Evolutionary conservation across 2,329 filamentous ascomycete species (phyloP), one percentile per base, ranked within the genome.

Genomic region (Magnaporthiopsis poae): DNA sequence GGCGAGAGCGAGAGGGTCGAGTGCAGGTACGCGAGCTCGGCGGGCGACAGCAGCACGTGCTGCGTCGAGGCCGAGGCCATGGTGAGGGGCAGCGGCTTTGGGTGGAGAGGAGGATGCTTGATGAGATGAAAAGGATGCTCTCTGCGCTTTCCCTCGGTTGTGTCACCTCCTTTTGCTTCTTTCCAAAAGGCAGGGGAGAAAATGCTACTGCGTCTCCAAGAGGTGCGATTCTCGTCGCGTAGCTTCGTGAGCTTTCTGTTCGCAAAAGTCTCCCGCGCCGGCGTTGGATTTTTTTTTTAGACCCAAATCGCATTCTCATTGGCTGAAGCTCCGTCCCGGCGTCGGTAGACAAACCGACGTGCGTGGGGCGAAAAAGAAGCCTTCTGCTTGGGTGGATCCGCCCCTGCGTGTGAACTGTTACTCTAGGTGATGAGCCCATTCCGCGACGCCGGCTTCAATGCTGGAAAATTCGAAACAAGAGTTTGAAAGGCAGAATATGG

Each of bases 11-110:
- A 85, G 74, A 99, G 91, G 7, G 94, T 93, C 70, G 86, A 87
- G 82, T 96, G 92, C 65, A 98, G 87, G 81, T 97, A 99, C 72
- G 93, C 92, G 73, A 99, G 90, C 81, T 99, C 95, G 74, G 95
- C 92, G 63, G 95, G 94, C 66, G 93, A 97, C 77, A 98, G 89
- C 72, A 92, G 88, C 73, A 87, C 86, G 78, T 87, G 86, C 73
- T 87, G 86, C 73, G 78, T 82, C 71, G 86, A 84, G 60, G 89
- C 82, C 86, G 56, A 69, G 68, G 67, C 62, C 25, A 71, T 71
- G 68, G n/a, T 61, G 11, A 61, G 56, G 60, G 61, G 39, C 31
- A 13, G 35, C 21, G 5, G 63, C 12, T 39, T 62, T 69, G 35
- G 65, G 72, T 1, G 67, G 35, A 12, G 27, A 27, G 27, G 27